Base-by-base conservation (phyloP, 352 stramenopile genomes). In the Phytophthora quininea region DNA sequence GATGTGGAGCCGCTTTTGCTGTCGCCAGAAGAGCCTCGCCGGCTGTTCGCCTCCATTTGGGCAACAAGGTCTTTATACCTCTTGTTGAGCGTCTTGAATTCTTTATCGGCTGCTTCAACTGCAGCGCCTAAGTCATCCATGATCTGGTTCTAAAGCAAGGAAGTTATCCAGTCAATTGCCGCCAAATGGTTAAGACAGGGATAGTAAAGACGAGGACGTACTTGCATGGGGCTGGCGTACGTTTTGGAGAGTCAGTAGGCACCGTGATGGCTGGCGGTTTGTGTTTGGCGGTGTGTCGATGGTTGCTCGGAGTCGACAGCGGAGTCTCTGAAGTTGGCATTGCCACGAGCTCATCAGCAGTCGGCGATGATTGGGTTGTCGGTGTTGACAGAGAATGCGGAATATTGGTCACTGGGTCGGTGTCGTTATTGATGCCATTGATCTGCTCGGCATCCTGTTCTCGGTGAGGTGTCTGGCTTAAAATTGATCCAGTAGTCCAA, bases 171-270 rank as follows among this genome's bases (percentile, higher is more conserved):
- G 46, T 19, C 63, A n/a, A 62, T 9, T 29, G 56, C 19, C 38
- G 50, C 12, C 31, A 40, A n/a, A 14, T 59, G 38, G 32, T 19
- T 54, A 49, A 37, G 29, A 30, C 30, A 49, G 54, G 30, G 46
- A 61, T 62, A 69, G 27, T 31, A 48, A 59, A 61, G 53, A 67
- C 12, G 2, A 27, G 31, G 14, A 43, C 62, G 48, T 69, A 89
- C 80, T 79, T 89, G 80, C 76, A 86, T 84, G 31, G 80, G 69
- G 42, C 79, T 91, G 14, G 58, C 61, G 50, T 84, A 82, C 19
- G 70, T 64, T 37, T 82, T 2, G 76, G 58, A 4, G 54, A 61
- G 24, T 47, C 48, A 11, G 69, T 64, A 0, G 72, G 66, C 11
- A 89, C 74, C 60, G 78, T 74, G 48, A 90, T 88, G 35, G 76